Evolutionary conservation across 805 yeast species (phyloP).

Genomic region (Candida corydali): DNA sequence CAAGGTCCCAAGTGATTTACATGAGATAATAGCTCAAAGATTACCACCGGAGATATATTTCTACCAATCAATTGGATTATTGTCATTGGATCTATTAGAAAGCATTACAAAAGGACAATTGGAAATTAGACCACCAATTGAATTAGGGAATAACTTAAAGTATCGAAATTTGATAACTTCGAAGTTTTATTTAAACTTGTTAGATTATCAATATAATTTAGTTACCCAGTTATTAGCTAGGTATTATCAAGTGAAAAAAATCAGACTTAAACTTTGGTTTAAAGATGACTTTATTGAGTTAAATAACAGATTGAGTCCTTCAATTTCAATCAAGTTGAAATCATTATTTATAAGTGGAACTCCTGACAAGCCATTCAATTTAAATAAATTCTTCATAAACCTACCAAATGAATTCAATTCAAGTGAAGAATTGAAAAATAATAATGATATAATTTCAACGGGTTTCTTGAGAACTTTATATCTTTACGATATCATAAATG

Average conservation of each 20-base stretch:
- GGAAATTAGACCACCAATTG: constrained; percentile 62
- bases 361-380: constrained; percentile 18
- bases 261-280: constrained; percentile 55
- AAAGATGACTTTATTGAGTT: constrained; percentile 39
- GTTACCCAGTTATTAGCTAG: constrained; percentile 73
- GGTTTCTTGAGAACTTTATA: constrained; percentile 50
- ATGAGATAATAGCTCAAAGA: constrained; percentile 77
- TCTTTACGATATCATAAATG: constrained; percentile 46
- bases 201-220: constrained; percentile 61
- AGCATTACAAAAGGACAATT: constrained; percentile 62
- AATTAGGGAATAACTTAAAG: constrained; percentile 51
- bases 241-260: constrained; percentile 74
- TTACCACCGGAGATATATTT: constrained; percentile 82
- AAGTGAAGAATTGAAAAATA: constrained; percentile 30
- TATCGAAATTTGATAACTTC: constrained; percentile 53
- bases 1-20: constrained; percentile 71
- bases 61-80: constrained; percentile 74
- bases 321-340: constrained; percentile 39
- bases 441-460: constrained; percentile 56
- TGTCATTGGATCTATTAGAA: constrained; percentile 60
- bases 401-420: constrained; percentile 17
- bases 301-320: constrained; percentile 51
- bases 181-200: constrained; percentile 42
- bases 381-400: constrained; percentile 19
- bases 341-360: constrained; percentile 18